These are phyloP conservation scores for Brasenia schreberi DNA, from an alignment of 164 flowering plant genomes.

Conservation along the genomic window DNA sequence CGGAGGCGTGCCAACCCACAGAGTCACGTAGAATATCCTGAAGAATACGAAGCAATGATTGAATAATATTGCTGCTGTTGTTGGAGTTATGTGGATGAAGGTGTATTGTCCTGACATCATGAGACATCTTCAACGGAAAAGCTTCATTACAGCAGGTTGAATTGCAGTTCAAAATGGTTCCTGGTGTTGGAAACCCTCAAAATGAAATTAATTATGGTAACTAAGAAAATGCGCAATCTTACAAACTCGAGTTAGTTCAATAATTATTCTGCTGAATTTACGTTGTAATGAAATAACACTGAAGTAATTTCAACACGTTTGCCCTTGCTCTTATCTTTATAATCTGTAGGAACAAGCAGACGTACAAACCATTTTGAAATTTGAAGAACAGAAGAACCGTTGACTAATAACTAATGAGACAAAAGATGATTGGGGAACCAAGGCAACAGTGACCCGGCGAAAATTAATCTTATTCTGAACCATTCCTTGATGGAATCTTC, in stretches of 20 bases:
- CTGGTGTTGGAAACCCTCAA: not conserved
- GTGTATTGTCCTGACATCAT: not conserved
- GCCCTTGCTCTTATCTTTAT: too few species aligned
- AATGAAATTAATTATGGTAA: not conserved
- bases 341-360: too few species aligned
- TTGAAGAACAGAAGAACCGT: too few species aligned
- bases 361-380: too few species aligned
- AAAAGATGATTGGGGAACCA: too few species aligned
- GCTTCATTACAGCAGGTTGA: not conserved
- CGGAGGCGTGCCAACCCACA: slow-evolving; percentile 53
- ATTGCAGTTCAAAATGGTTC: not conserved
- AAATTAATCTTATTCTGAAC: not conserved
- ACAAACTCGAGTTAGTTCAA: too few species aligned
- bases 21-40: slow-evolving; percentile 53
- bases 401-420: too few species aligned
- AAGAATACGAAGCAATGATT: not conserved
- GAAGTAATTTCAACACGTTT: too few species aligned
- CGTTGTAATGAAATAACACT: too few species aligned
- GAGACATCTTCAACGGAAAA: not conserved
- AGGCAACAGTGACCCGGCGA: not conserved
- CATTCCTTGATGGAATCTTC: not conserved
- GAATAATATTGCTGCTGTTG: not conserved
- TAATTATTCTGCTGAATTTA: too few species aligned
- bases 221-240: not conserved
- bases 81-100: too few species aligned